A percentile compares a stretch with the other conserved stretches of the same genome.
Conservation (phyloP, 768 basidiomycete genomes). For the Sarcomyxa edulis region DNA sequence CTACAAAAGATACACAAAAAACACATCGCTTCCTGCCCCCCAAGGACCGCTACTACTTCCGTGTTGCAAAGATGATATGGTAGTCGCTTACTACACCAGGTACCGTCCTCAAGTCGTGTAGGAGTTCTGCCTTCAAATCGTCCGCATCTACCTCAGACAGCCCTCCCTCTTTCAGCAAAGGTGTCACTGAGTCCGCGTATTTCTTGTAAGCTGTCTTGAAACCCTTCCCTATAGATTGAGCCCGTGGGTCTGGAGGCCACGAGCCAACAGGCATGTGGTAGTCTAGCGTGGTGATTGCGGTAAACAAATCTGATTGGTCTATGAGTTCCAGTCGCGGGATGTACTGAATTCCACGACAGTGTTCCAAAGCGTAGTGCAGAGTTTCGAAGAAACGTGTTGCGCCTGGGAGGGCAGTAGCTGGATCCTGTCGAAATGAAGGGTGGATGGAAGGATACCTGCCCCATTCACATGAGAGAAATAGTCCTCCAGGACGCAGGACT, state of each 20-base stretch:
- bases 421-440: conserved; percentile 19
- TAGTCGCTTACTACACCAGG: conserved; percentile 44
- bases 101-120: conserved; percentile 40
- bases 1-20: too few species aligned
- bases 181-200: conserved; percentile 44
- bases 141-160: conserved; percentile 29
- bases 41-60: neutral
- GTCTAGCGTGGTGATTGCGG: conserved; percentile 24
- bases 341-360: conserved; percentile 29
- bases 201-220: conserved; percentile 32
- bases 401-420: conserved; percentile 33
- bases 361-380: conserved; percentile 28
- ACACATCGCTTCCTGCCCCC: too few species aligned
- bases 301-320: conserved; percentile 31
- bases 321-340: conserved; percentile 35
- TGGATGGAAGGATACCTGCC: conserved; percentile 35
- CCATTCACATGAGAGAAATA: conserved; percentile 67
- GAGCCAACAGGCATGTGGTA: conserved; percentile 51
- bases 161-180: conserved; percentile 39
- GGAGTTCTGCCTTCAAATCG: conserved; percentile 32
- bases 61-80: conserved; percentile 41
- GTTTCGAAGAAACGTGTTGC: conserved; percentile 30
- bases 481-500: conserved; percentile 63
- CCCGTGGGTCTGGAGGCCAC: conserved; percentile 35
- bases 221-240: conserved; percentile 33